Base-by-base conservation (phyloP, 768 basidiomycete species). In the Lanmaoa pseudosensibilis region DNA sequence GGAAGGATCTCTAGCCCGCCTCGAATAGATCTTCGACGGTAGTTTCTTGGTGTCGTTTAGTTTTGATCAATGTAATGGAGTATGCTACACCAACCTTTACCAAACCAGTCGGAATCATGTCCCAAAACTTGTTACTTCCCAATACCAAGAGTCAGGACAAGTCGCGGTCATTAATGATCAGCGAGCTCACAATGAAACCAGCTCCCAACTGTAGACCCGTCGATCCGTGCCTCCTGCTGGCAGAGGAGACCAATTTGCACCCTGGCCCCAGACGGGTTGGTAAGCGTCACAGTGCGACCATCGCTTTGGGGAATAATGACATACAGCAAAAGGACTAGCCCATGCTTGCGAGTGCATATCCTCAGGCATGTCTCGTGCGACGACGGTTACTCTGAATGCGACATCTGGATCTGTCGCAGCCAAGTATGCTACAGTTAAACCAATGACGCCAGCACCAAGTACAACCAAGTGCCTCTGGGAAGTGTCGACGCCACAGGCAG, bases 281-380 rank as follows among this genome's bases (percentile, higher is more conserved):
- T 60, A 19, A 43, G 44, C 2, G 11, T 45, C n/a, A n/a, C n/a
- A n/a, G 27, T 21, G n/a, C 18, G 52, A 16, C 13, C 16, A 38
- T 51, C 19, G 39, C 16, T 6, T 30, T 7, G 32, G 39, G 40
- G 16, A 19, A 45, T 23, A 19, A 45, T 23, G 23, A 66, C 75
- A 50, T 54, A 79, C 79, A 55, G 81, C 79, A 68, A 80, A 81
- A n/a, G 81, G 81, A 52, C 77, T 80, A 10, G 80, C 72, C 69
- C 77, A 81, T 5, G 72, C 77, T 50, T 78, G 77, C 4, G 78
- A 80, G 44, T 70, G 69, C 61, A 65, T 67, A 43, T 72, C 68
- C 44, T 70, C 59, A 2, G 73, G 73, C 68, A 76, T 74, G 52
- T 76, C 75, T 52, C 74, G 65, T 46, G 75, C 75, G 5, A 76